These are phyloP conservation scores for Quercus mongolica DNA, from an alignment of 306 rosid genomes.

Conservation along the genomic window DNA sequence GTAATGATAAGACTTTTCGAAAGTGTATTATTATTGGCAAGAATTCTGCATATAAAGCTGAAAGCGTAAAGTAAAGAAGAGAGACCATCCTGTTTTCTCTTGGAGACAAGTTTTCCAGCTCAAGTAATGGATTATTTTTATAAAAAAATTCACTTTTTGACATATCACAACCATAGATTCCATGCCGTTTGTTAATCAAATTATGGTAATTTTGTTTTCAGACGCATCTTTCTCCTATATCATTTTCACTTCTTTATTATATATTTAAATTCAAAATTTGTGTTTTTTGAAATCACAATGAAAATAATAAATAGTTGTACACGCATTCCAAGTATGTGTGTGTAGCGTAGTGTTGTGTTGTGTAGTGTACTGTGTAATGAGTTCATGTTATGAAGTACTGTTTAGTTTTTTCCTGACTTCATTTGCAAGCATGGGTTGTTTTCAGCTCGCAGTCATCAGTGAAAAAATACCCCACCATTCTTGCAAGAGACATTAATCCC, in stretches of 20 bases:
- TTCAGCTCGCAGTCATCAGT: conserved; percentile 18
- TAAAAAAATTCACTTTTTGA: conserved; percentile 25
- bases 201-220: background rate
- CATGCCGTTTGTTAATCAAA: conserved; percentile 18
- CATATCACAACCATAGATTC: conserved; percentile 5
- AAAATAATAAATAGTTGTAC: background rate
- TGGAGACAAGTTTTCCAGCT: conserved; percentile 34
- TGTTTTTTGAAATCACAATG: background rate
- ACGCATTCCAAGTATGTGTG: background rate
- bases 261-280: too few species aligned
- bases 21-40: conserved; percentile 31
- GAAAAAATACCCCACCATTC: conserved; percentile 38
- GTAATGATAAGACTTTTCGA: conserved; percentile 43
- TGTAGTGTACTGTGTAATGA: conserved; percentile 6
- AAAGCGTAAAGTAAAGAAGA: conserved; percentile 25
- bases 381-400: conserved; percentile 6
- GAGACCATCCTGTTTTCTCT: conserved; percentile 19
- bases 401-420: conserved; percentile 15
- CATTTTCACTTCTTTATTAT: too few species aligned
- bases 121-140: conserved; percentile 21
- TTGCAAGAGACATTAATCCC: conserved; percentile 35
- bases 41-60: conserved; percentile 22
- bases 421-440: conserved; percentile 25
- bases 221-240: too few species aligned
- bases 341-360: background rate